Base-by-base conservation (phyloP, 208 protist genomes). In the Trypanosoma boissoni region DNA sequence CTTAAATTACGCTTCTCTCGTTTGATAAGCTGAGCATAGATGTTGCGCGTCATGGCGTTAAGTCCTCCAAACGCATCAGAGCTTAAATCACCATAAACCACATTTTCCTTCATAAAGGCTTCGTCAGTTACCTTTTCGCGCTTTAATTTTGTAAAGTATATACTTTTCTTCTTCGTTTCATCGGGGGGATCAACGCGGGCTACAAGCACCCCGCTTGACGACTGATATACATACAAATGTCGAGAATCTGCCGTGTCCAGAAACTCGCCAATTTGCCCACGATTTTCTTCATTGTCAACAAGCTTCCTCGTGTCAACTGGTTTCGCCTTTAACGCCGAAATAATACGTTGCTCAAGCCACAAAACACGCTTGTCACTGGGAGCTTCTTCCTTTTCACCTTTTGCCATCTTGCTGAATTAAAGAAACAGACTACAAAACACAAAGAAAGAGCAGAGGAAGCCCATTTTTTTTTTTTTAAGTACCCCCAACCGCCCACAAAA, bases 141-240 rank as follows among this genome's bases (percentile, higher is more conserved):
- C 62, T 94, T 94, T 68, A 91, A 62, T 66, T 97, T 97, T 58
- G 72, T 83, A 60, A 97, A 97, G 57, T 91, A 97, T 8, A 97
- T 62, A 18, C 87, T 87, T 53, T 97, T 97, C 68, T 91, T 94
- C 53, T 92, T 93, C 26, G 94, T 63, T 37, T 95, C 92, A 27
- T 90, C 84, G 8, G 90, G 92, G 1, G 88, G 79, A 46, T 96
- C 88, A 64, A 93, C 89, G 55, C 85, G 80, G 21, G 89, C 78
- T 50, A 88, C 74, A 57, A 90, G 87, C 28, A 76, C 62, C 41
- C 86, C 87, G 45, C 61, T 77, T 49, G 83, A 59, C 43, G 53
- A 49, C 65, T 93, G 86, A 73, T 92, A 94, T 82, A 97, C 81
- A 88, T 95, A 97, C 23, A 96, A 73, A 71, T 93, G 86, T 29